Conservation (phyloP, 306 rosid species). For the Pyrus pyrifolia region DNA sequence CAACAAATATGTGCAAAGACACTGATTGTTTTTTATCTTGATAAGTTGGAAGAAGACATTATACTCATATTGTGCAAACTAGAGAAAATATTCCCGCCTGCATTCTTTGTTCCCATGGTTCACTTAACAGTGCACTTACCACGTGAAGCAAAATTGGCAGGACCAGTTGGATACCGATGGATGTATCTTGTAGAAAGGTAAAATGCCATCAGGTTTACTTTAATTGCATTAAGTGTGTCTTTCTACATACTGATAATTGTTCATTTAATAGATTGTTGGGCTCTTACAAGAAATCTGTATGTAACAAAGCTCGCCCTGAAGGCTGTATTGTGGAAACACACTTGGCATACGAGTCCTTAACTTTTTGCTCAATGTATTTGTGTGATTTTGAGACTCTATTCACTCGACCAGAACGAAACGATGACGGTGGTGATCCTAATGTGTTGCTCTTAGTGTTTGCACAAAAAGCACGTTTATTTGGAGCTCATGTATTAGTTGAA, state of each 20-base stretch:
- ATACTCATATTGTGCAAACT: not conserved
- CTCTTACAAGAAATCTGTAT: not conserved
- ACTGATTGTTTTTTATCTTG: not conserved
- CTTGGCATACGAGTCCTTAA: not conserved
- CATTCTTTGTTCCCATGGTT: slow-evolving; percentile 8
- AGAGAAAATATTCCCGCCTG: slow-evolving; percentile 2
- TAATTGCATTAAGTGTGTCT: not conserved
- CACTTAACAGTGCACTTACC: not conserved
- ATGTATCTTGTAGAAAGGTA: slow-evolving; percentile 10
- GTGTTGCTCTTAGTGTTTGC: not conserved
- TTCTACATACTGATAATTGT: not conserved
- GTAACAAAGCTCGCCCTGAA: not conserved
- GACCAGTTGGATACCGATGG: not conserved
- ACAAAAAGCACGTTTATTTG: not conserved
- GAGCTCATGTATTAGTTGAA: not conserved
- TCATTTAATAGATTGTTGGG: not conserved
- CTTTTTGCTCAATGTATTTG: not conserved
- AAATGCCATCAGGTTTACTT: not conserved
- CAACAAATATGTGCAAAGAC: not conserved
- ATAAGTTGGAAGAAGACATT: not conserved
- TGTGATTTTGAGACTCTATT: not conserved
- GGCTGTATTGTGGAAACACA: not conserved
- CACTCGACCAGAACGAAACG: not conserved
- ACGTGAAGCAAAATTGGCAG: not conserved
- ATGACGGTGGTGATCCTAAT: no score